Percentiles rank a stretch among this genome's conserved stretches.
Evolutionary conservation across 1,284 basidiomycete genomes (phyloP).

Genomic region (Cryptococcus sp.): DNA sequence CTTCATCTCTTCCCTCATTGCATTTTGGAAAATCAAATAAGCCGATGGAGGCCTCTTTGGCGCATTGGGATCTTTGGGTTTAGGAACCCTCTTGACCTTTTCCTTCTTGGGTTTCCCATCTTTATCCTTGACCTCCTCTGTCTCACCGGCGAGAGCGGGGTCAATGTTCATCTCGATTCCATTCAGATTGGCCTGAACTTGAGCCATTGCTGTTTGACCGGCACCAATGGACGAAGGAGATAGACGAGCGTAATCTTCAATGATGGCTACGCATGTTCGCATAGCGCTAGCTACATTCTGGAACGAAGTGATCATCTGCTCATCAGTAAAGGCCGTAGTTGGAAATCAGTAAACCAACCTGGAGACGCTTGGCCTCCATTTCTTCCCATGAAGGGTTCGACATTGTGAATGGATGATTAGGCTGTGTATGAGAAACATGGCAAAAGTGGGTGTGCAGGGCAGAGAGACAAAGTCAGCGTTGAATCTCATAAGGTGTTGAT

Average conservation of each 20-base stretch:
- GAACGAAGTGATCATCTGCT: constrained; percentile 48
- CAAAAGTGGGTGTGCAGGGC: too few species aligned
- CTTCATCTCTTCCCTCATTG: constrained; percentile 62
- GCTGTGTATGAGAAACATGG: too few species aligned
- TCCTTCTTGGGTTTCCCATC: too few species aligned
- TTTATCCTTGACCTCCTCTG: too few species aligned
- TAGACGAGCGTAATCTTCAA: constrained; percentile 44
- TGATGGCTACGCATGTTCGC: constrained; percentile 40
- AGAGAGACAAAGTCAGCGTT: too few species aligned
- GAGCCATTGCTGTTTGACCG: constrained; percentile 16
- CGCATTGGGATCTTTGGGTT: constrained; percentile 79
- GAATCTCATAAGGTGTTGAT: too few species aligned
- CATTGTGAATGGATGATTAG: too few species aligned
- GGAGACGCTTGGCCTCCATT: constrained; percentile 45
- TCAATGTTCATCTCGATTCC: too few species aligned
- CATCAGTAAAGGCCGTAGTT: too few species aligned
- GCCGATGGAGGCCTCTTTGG: constrained; percentile 92
- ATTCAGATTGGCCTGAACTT: too few species aligned
- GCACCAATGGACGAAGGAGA: constrained; percentile 35
- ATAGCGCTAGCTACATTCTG: constrained; percentile 45
- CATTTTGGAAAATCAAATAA: constrained; percentile 94
- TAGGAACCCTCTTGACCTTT: constrained; percentile 46
- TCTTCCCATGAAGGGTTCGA: constrained; percentile 35
- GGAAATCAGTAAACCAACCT: constrained; percentile 35
- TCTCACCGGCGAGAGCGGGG: too few species aligned